Base-by-base conservation (phyloP, 1,139 yeast genomes). In the Yamadazyma oceani region DNA sequence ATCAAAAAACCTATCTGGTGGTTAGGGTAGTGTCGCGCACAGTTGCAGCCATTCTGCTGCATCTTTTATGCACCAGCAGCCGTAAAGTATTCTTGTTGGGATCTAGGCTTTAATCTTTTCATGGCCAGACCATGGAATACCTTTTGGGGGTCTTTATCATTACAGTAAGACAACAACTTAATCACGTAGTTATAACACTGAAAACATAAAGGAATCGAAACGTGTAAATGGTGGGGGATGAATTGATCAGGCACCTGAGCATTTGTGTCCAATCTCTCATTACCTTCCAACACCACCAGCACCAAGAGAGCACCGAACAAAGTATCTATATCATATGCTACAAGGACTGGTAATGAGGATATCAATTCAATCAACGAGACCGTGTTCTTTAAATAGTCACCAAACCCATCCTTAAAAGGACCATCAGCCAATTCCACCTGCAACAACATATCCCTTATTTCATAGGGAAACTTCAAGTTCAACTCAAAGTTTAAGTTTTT, bases 401-500 rank as follows among this genome's bases (percentile, higher is more conserved):
- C 44, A 26, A 53, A 51, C 32, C 59, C 58, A n/a, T 51, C 52
- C 32, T 39, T 44, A 45, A 64, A 66, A 12, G 32, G 17, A 4
- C 35, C 39, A 9, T 32, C 40, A 15, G 40, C 38, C 1, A 29
- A 17, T 4, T 36, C 35, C 2, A 22, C 23, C 12, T 38, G 36
- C 22, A 55, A 30, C 11, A 67, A 45, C 15, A 42, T 42, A 35
- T 66, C 72, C 33, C 64, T 45, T 9, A 68, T 48, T 17, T 54
- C 54, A 48, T 71, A 71, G 1, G 77, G 77, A 34, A 69, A 59
- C 5, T 59, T 64, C 5, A 69, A 44, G 40, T 61, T 61, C 36
- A 71, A 53, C 43, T 71, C 76, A 39, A 71, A 71, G 39, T 69
- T 67, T 32, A 71, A 55, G 26, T 61, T 56, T 45, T 65, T 63